These are phyloP conservation scores for Lachnellula subtilissima DNA, from an alignment of 2,329 filamentous ascomycete species.

Conservation along the genomic window DNA sequence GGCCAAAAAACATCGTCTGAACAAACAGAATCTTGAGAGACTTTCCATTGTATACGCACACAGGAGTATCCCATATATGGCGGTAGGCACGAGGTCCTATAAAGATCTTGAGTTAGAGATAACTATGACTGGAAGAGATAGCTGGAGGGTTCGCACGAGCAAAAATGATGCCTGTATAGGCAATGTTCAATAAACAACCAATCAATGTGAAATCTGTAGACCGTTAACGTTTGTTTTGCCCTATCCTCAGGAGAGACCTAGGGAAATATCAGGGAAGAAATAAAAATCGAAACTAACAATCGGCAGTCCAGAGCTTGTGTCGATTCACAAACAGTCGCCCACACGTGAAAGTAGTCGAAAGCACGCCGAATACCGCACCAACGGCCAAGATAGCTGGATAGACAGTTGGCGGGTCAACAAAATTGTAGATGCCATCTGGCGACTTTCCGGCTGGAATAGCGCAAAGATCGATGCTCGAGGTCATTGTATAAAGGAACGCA, in stretches of 20 bases:
- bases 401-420: neutral
- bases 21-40: neutral
- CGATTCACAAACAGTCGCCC: neutral
- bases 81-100: neutral
- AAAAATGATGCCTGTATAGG: neutral
- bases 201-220: neutral
- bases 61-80: neutral
- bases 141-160: neutral
- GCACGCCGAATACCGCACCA: neutral
- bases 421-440: neutral
- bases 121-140: neutral
- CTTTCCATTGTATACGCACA: neutral
- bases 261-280: neutral
- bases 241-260: neutral
- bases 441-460: neutral
- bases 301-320: neutral
- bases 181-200: neutral
- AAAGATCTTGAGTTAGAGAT: neutral
- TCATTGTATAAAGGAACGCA: too few species aligned
- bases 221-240: neutral
- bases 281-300: neutral
- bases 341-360: neutral
- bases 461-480: neutral
- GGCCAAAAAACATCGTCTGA: neutral
- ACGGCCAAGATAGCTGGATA: neutral